Evolutionary conservation across 257 asterid genomes (phyloP).

Genomic region (Nicotiana knightiana): DNA sequence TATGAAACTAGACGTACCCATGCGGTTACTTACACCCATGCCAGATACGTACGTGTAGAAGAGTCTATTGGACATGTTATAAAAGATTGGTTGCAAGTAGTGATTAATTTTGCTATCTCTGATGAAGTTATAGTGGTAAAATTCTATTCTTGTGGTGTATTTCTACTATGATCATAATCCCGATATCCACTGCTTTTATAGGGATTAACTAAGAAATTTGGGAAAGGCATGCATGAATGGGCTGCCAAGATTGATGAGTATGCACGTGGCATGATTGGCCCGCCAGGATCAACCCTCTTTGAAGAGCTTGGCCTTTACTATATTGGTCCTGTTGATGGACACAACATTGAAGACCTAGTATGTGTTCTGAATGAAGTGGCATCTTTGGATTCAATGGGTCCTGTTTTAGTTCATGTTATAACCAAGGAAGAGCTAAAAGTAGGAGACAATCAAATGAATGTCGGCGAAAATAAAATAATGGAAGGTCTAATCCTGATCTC

Average conservation of each 20-base stretch:
- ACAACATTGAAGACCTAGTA: constrained; percentile 77
- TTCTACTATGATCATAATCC: constrained; percentile 4
- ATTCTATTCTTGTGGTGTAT: background rate
- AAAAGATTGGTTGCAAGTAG: background rate
- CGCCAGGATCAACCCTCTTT: constrained; percentile 83
- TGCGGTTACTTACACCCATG: background rate
- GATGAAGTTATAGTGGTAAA: background rate
- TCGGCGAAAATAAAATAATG: constrained; percentile 17
- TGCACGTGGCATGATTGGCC: constrained; percentile 94
- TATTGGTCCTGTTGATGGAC: constrained; percentile 94
- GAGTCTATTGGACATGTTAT: background rate
- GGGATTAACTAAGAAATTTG: constrained; percentile 72
- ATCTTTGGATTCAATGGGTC: constrained; percentile 83
- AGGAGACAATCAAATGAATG: constrained; percentile 23
- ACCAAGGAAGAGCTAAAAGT: constrained; percentile 46
- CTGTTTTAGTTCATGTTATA: constrained; percentile 81
- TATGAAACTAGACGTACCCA: background rate
- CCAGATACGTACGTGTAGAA: background rate
- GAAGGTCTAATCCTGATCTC: constrained; percentile 28
- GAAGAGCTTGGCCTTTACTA: constrained; percentile 95
- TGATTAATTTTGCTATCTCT: background rate
- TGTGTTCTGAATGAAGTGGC: constrained; percentile 81
- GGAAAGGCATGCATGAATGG: constrained; percentile 89
- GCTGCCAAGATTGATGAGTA: constrained; percentile 94
- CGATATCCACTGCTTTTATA: constrained; percentile 27